Conservation (phyloP, 1,139 yeast genomes). For the Saccharomyces hybrid region DNA sequence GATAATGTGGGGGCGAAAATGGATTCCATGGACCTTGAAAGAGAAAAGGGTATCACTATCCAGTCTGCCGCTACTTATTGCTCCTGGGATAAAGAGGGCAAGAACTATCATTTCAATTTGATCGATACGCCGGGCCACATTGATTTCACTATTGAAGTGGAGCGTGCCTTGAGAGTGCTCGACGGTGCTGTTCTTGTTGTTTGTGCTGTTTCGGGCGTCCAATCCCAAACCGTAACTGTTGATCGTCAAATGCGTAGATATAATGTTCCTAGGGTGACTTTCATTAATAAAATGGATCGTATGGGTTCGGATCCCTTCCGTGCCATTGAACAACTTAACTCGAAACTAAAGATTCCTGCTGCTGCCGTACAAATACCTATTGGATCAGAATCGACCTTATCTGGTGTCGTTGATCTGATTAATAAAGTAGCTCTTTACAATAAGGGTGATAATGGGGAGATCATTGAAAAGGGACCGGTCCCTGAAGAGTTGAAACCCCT, state of each 20-base stretch:
- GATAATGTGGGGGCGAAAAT: conserved; percentile 98
- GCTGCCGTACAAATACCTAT: conserved; percentile 99
- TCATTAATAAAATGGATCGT: conserved; percentile 96
- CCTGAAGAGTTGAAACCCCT: conserved; percentile 69
- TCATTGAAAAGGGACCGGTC: conserved; percentile 49
- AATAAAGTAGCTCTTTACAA: conserved; percentile 80
- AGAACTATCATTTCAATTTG: conserved; percentile 77
- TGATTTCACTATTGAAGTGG: conserved; percentile 97
- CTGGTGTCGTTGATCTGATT: conserved; percentile 87
- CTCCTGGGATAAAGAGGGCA: conserved; percentile 75
- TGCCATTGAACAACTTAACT: conserved; percentile 85
- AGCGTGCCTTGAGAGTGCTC: conserved; percentile 89
- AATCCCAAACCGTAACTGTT: conserved; percentile 95
- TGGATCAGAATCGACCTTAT: conserved; percentile 77
- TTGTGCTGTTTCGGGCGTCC: conserved; percentile 97
- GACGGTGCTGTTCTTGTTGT: conserved; percentile 98
- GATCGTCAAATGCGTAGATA: conserved; percentile 98
- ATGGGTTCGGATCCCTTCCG: conserved; percentile 98
- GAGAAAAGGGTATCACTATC: conserved; percentile 96
- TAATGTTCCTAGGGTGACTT: conserved; percentile 92
- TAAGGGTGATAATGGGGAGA: conserved; percentile 91
- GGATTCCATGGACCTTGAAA: conserved; percentile 96
- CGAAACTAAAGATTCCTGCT: conserved; percentile 83
- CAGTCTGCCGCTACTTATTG: conserved; percentile 98
- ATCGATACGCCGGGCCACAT: conserved; percentile 98